Evolutionary conservation across 2,329 filamentous ascomycete genomes (phyloP).

Genomic region (Geosmithia morbida): DNA sequence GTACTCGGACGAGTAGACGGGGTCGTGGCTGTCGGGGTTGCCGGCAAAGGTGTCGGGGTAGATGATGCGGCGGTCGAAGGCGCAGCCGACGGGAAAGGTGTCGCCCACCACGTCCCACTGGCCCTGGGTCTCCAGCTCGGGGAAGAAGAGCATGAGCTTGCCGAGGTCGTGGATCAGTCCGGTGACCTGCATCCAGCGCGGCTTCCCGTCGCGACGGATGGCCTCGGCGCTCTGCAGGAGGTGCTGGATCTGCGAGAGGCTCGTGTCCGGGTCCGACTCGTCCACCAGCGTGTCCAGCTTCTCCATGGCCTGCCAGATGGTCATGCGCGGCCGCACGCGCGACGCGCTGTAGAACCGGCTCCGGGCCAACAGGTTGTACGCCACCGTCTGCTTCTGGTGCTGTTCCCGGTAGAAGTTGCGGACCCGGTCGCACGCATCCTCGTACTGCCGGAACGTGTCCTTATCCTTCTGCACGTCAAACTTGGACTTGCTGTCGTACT

Average conservation of each 20-base stretch:
- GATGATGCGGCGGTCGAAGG: constrained; percentile 63
- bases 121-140: constrained; percentile 47
- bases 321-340: constrained; percentile 55
- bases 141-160: constrained; percentile 70
- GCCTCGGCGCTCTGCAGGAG: constrained; percentile 80
- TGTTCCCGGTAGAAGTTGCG: constrained; percentile 74
- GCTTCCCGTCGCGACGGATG: constrained; percentile 72
- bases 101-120: constrained; percentile 93
- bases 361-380: constrained; percentile 74
- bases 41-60: constrained; percentile 62
- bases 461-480: constrained; percentile 70
- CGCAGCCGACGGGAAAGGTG: constrained; percentile 67
- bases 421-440: constrained; percentile 69
- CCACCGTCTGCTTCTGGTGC: constrained; percentile 58
- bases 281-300: constrained; percentile 85
- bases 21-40: constrained; percentile 61
- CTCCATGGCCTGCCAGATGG: constrained; percentile 84
- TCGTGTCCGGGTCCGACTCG: constrained; percentile 81
- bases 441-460: constrained; percentile 68
- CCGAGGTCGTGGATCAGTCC: constrained; percentile 69
- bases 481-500: constrained; percentile 37
- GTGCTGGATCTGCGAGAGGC: constrained; percentile 78
- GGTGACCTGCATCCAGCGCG: constrained; percentile 68
- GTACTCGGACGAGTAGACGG: constrained; percentile 51
- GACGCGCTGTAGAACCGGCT: constrained; percentile 40